phyloP scores from a whole-genome alignment of 78 protist genomes.

The Cyanophora paradoxa region DNA sequence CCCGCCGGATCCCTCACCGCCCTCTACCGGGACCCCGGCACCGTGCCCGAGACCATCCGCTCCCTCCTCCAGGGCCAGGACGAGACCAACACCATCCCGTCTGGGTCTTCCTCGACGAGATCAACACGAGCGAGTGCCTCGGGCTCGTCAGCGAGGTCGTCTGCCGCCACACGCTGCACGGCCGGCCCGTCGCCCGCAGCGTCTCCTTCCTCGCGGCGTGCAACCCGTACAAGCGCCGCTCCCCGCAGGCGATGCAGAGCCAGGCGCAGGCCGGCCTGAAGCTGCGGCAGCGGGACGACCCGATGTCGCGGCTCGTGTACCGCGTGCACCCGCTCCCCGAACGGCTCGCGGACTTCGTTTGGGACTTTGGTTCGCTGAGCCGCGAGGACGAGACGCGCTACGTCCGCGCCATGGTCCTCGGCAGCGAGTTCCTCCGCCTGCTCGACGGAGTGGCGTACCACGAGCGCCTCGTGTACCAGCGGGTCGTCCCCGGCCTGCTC shows the following conservation, averaged over 20 bases:
- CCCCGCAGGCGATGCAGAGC: not conserved
- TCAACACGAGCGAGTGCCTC: conserved; percentile 51
- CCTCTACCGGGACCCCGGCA: no score
- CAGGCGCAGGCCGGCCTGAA: not conserved
- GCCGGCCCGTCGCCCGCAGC: not conserved
- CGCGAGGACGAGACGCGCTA: conserved; percentile 17
- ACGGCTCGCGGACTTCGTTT: conserved; percentile 24
- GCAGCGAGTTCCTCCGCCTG: not conserved
- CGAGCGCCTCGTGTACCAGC: not conserved
- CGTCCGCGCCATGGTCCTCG: conserved; percentile 16
- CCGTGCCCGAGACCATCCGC: no score
- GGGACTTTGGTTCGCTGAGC: conserved; percentile 45
- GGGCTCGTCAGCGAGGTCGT: conserved; percentile 43
- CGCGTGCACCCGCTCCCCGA: no score
- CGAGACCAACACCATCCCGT: not conserved
- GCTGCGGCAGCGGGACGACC: not conserved
- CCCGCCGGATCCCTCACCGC: no score
- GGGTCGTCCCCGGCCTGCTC: not conserved
- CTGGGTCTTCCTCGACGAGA: conserved; percentile 53
- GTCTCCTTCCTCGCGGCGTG: conserved; percentile 49
- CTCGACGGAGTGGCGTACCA: not conserved
- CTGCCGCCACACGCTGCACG: conserved; percentile 16
- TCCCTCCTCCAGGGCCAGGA: no score
- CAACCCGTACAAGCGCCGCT: conserved; percentile 53
- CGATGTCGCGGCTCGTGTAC: conserved; percentile 34